Evolutionary conservation across 306 rosid genomes (phyloP).

Genomic region (Lotus japonicus): DNA sequence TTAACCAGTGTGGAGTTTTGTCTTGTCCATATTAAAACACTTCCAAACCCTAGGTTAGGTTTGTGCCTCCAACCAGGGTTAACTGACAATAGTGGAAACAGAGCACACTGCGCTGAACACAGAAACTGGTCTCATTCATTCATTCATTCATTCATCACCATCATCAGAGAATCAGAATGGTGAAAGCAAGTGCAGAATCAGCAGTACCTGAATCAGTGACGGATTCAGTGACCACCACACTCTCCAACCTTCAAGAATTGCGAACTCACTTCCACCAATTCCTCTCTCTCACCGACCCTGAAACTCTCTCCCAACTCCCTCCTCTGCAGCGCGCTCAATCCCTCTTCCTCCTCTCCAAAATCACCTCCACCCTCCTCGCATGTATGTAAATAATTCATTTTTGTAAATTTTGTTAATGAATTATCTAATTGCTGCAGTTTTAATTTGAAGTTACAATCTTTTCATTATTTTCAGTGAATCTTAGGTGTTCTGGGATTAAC

Average conservation of each 20-base stretch:
- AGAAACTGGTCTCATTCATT: too few species aligned
- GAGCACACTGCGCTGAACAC: too few species aligned
- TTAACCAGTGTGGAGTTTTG: too few species aligned
- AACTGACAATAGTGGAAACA: too few species aligned
- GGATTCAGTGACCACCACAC: constrained; percentile 56
- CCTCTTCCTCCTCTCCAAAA: constrained; percentile 53
- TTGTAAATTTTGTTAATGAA: neutral
- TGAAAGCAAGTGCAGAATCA: constrained; percentile 29
- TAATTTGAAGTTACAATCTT: constrained; percentile 2
- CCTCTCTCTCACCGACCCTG: constrained; percentile 57
- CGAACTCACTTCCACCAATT: constrained; percentile 39
- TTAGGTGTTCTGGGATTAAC: constrained; percentile 69
- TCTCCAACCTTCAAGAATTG: constrained; percentile 42
- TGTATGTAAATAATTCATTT: constrained; percentile 22
- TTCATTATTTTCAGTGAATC: constrained; percentile 50
- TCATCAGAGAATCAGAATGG: constrained; percentile 18
- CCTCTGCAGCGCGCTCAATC: constrained; percentile 86
- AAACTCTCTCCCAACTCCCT: constrained; percentile 53
- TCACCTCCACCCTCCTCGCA: constrained; percentile 59
- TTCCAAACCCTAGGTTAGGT: too few species aligned
- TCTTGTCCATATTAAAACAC: too few species aligned
- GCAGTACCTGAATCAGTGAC: constrained; percentile 56
- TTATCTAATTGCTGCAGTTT: neutral
- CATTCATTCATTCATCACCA: too few species aligned
- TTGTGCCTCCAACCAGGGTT: too few species aligned